Evolutionary conservation across 495 filamentous ascomycete species (phyloP).

Genomic region (Aspergillus haitiensis): DNA sequence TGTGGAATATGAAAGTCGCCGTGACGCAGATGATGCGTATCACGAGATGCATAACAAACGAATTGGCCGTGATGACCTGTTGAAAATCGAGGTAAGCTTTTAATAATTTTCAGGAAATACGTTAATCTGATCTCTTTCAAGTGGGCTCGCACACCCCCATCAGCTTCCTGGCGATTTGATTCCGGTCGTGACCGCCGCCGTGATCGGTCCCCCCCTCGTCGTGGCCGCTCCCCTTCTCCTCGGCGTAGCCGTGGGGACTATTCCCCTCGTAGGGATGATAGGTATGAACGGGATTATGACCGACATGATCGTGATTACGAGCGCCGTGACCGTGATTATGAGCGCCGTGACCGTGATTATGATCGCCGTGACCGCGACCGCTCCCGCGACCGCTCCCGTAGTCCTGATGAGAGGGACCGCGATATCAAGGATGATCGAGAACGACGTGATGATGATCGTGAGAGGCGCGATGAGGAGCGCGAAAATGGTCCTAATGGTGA

Average conservation of each 20-base stretch:
- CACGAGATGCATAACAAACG: conserved; percentile 99
- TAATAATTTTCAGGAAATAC: not conserved
- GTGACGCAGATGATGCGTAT: conserved; percentile 98
- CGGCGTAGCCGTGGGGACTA: conserved; percentile 78
- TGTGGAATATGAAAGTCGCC: conserved; percentile 98
- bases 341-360: conserved; percentile 69
- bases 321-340: conserved; percentile 69
- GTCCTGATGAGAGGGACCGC: conserved; percentile 65
- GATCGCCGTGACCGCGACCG: conserved; percentile 58
- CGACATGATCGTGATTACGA: conserved; percentile 68
- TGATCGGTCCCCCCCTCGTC: conserved; percentile 78
- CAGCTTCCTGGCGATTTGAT: conserved; percentile 98
- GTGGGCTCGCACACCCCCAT: conserved; percentile 98
- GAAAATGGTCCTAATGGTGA: conserved; percentile 55
- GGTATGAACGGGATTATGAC: conserved; percentile 73
- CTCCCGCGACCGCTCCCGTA: conserved; percentile 73
- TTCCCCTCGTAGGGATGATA: conserved; percentile 88
- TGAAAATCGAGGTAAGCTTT: conserved; percentile 90
- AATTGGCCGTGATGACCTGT: conserved; percentile 88
- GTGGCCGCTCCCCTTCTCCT: conserved; percentile 70
- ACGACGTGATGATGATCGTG: conserved; percentile 68
- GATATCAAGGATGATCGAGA: conserved; percentile 66
- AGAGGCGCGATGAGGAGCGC: conserved; percentile 51
- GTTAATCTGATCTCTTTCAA: conserved; percentile 36
- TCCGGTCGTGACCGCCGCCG: conserved; percentile 74